Evolutionary conservation across 768 basidiomycete genomes (phyloP).

Genomic region (Melanogaster broomeanus): DNA sequence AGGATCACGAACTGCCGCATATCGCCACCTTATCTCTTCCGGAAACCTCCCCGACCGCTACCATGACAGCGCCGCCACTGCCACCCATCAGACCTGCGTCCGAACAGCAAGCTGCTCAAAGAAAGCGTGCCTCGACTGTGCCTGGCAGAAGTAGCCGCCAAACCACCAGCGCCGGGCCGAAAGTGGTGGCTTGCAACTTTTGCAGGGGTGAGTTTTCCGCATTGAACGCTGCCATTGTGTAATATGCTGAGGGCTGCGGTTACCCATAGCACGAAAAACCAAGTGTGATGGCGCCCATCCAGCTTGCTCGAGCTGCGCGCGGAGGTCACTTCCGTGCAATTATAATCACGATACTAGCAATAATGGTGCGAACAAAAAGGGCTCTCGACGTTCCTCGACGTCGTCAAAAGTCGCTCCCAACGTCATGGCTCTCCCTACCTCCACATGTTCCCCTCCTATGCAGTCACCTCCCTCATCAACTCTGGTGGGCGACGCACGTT

Average conservation of each 20-base stretch:
- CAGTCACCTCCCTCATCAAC: slow-evolving; percentile 52
- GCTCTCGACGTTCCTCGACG: slow-evolving; percentile 52
- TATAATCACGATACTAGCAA: slow-evolving; percentile 67
- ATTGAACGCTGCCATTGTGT: neutral
- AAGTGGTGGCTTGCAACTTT: slow-evolving; percentile 87
- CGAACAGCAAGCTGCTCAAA: slow-evolving; percentile 65
- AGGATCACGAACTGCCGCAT: slow-evolving; percentile 67
- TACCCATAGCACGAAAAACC: slow-evolving; percentile 73
- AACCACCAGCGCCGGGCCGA: slow-evolving; percentile 71
- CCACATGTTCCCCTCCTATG: slow-evolving; percentile 52
- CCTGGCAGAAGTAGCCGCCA: slow-evolving; percentile 62
- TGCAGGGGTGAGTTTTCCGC: slow-evolving; percentile 66
- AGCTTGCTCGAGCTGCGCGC: slow-evolving; percentile 79
- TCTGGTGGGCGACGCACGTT: slow-evolving; percentile 35
- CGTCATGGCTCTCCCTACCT: slow-evolving; percentile 32
- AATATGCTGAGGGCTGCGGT: slow-evolving; percentile 7
- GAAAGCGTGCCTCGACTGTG: slow-evolving; percentile 70
- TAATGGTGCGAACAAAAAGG: slow-evolving; percentile 37
- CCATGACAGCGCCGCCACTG: slow-evolving; percentile 64
- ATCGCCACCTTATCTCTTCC: slow-evolving; percentile 70
- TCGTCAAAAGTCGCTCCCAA: slow-evolving; percentile 41
- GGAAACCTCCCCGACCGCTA: slow-evolving; percentile 52
- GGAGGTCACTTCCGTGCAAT: slow-evolving; percentile 73
- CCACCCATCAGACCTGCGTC: slow-evolving; percentile 67
- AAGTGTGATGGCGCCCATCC: slow-evolving; percentile 89